Conservation (phyloP, 2,329 filamentous ascomycete genomes). For the Paramyrothecium roridum region DNA sequence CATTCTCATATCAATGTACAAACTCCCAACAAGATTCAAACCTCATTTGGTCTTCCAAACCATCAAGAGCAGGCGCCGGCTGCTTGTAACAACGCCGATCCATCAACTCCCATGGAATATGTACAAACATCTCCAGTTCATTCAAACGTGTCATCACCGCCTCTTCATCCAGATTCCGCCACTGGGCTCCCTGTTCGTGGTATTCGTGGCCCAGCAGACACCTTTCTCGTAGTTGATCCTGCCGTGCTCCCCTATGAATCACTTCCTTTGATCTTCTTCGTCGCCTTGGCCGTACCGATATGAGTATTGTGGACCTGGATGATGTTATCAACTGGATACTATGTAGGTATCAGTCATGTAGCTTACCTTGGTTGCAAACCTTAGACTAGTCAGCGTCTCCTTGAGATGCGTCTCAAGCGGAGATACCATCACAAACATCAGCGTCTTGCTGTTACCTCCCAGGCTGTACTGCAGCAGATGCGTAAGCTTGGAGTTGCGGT, state of each 20-base stretch:
- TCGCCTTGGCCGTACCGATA: constrained; percentile 82
- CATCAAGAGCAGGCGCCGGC: background rate
- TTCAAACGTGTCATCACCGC: constrained; percentile 5
- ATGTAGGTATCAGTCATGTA: background rate
- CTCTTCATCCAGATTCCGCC: background rate
- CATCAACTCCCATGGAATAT: background rate
- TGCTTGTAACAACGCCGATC: background rate
- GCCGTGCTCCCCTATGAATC: constrained; percentile 22
- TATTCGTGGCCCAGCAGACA: background rate
- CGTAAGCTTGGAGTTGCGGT: constrained; percentile 94
- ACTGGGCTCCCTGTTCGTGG: background rate
- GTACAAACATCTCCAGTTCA: background rate
- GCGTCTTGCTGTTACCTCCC: constrained; percentile 92
- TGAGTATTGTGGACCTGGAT: constrained; percentile 78
- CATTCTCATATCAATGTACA: constrained; percentile 14
- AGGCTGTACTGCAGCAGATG: constrained; percentile 93
- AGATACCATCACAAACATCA: constrained; percentile 99
- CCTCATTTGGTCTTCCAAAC: background rate
- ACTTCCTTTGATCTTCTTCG: constrained; percentile 53
- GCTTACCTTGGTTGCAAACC: constrained; percentile 89
- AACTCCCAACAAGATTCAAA: constrained; percentile 3
- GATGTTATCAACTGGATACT: constrained; percentile 7
- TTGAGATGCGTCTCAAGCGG: constrained; percentile 86
- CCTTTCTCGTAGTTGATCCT: constrained; percentile 3
- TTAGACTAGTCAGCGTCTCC: constrained; percentile 90